Evolutionary conservation across 805 yeast species (phyloP).

Genomic region (Ogataea henricii): DNA sequence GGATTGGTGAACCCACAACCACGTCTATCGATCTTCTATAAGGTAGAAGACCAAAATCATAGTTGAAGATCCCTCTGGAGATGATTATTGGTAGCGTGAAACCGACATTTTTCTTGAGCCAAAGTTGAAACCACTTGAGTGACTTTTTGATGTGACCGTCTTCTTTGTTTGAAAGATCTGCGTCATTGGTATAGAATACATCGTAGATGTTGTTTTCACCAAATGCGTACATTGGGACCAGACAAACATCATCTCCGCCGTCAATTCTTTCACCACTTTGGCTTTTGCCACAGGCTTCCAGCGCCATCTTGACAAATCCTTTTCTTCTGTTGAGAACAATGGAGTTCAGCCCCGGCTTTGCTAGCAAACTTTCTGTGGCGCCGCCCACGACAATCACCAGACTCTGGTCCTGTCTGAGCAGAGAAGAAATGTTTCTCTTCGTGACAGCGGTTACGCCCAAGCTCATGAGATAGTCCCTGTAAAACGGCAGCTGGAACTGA

Average conservation of each 20-base stretch:
- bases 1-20: conserved; percentile 66
- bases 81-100: conserved; percentile 90
- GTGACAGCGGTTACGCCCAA: conserved; percentile 87
- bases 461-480: conserved; percentile 80
- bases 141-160: conserved; percentile 34
- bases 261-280: conserved; percentile 3
- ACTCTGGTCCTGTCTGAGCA: conserved; percentile 66
- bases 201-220: conserved; percentile 76
- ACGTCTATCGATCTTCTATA: conserved; percentile 78
- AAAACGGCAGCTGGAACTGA: conserved; percentile 82
- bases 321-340: conserved; percentile 75
- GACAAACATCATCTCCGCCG: conserved; percentile 58
- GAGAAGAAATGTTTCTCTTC: conserved; percentile 64
- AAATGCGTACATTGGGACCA: conserved; percentile 89
- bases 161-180: conserved; percentile 15
- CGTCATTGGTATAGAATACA: conserved; percentile 36
- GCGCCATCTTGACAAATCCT: conserved; percentile 87
- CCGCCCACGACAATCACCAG: conserved; percentile 95
- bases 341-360: conserved; percentile 62
- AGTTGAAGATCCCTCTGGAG: conserved; percentile 90
- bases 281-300: conserved; percentile 47
- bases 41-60: conserved; percentile 89
- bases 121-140: conserved; percentile 61
- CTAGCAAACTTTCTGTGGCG: conserved; percentile 82
- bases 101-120: conserved; percentile 71